A percentile compares a stretch with the other conserved stretches of the same genome.
These are phyloP conservation scores for Trichoderma oligosporum DNA, from an alignment of 2,329 filamentous ascomycete genomes.

Conservation along the genomic window DNA sequence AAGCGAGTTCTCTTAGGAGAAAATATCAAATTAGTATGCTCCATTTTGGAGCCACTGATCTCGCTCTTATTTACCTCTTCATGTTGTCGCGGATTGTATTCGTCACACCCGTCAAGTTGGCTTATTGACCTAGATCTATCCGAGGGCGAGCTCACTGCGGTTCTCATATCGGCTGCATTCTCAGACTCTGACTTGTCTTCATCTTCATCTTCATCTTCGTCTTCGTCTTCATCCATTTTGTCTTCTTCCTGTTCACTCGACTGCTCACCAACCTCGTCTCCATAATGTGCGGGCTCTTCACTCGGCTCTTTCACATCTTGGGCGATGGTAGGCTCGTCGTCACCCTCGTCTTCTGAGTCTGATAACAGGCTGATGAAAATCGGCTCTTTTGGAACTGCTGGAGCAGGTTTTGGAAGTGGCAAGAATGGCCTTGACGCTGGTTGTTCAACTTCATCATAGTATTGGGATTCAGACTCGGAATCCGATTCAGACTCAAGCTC, in stretches of 20 bases:
- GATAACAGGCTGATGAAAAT: constrained; percentile 48
- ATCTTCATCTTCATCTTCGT: constrained; percentile 4
- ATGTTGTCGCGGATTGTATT: neutral
- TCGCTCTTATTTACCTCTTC: neutral
- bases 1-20: neutral
- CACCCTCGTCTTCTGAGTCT: constrained; percentile 44
- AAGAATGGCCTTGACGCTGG: neutral
- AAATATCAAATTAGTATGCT: neutral
- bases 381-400: constrained; percentile 31
- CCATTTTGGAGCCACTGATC: neutral
- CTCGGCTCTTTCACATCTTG: constrained; percentile 2
- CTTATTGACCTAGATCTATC: constrained; percentile 8
- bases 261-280: neutral
- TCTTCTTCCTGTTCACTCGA: neutral
- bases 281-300: neutral
- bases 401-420: constrained; percentile 13
- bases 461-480: constrained; percentile 14
- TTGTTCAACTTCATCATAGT: constrained; percentile 13
- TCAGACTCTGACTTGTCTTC: neutral
- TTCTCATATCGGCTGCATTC: neutral
- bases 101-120: constrained; percentile 7
- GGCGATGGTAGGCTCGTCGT: constrained; percentile 21
- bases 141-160: neutral
- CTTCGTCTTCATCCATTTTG: constrained; percentile 11
- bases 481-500: constrained; percentile 29